A percentile compares a stretch with the other conserved stretches of the same genome.
Evolutionary conservation across 2,329 filamentous ascomycete species (phyloP).

Genomic region (Neophaeococcomyces mojaviensis): DNA sequence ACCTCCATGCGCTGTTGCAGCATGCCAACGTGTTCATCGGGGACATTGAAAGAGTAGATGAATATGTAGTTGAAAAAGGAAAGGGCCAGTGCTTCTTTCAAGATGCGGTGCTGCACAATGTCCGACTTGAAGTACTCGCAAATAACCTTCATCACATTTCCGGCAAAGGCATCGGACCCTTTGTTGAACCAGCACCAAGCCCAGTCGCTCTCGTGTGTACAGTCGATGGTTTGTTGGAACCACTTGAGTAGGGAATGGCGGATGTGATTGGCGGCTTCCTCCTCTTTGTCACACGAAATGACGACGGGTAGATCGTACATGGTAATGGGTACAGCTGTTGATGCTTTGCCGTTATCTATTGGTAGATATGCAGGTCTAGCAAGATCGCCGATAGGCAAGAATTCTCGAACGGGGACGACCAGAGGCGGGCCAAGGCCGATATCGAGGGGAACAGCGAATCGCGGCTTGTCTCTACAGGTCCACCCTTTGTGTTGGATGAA

Average conservation of each 20-base stretch:
- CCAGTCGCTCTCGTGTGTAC: slow-evolving; percentile 6
- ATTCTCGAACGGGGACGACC: slow-evolving; percentile 8
- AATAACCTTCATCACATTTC: slow-evolving; percentile 7
- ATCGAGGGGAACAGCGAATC: slow-evolving; percentile 9
- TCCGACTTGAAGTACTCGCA: slow-evolving; percentile 8
- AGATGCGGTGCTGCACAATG: slow-evolving; percentile 1
- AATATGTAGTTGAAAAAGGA: slow-evolving; percentile 11
- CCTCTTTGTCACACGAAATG: slow-evolving; percentile 9
- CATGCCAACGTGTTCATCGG: neutral
- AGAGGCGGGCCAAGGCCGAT: slow-evolving; percentile 8
- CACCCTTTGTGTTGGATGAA: slow-evolving; percentile 9
- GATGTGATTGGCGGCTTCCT: slow-evolving; percentile 9
- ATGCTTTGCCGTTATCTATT: slow-evolving; percentile 4
- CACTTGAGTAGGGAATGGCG: slow-evolving; percentile 3
- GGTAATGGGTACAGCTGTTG: slow-evolving; percentile 10
- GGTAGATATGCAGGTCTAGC: slow-evolving; percentile 6
- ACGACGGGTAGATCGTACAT: slow-evolving; percentile 9
- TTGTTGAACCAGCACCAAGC: slow-evolving; percentile 8
- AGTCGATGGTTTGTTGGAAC: slow-evolving; percentile 7
- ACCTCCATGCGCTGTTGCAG: slow-evolving; percentile 3
- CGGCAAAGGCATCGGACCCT: slow-evolving; percentile 1
- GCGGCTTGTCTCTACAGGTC: slow-evolving; percentile 8
- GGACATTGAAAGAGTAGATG: slow-evolving; percentile 8
- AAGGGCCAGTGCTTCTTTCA: slow-evolving; percentile 6
- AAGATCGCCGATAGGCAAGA: slow-evolving; percentile 5